Base-by-base conservation (phyloP, 345 rosid species). In the Acer campestre region DNA sequence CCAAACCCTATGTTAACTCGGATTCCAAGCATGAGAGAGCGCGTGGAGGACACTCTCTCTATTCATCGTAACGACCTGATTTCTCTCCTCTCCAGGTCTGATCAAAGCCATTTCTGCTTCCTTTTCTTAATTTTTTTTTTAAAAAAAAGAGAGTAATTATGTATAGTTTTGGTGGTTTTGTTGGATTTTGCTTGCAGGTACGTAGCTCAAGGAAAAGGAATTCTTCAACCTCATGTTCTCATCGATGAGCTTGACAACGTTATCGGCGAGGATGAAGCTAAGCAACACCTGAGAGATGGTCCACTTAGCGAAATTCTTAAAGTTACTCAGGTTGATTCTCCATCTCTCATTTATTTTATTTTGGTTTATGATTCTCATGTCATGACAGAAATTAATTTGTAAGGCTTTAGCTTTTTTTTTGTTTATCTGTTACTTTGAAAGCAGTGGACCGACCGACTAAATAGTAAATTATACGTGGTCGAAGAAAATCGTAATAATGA, bases 201-300 rank as follows among this genome's bases (percentile, higher is more conserved):
- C 64, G 97, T 94, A 80, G 93, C 85, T 46, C 97, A 94, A 80
- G 99, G 99, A 6, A 96, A 94, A 82, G 95, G 95, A 68, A 91
- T 96, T 48, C 73, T 96, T 84, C 93, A 90, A 42, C 98, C 99
- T 12, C 98, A 96, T 84, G 89, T 86, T 73, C 81, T 96, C 89
- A 80, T 96, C 42, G 99, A 96, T 77, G 97, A 94, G 74, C 88
- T 94, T 22, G 93, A 94, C 35, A 88, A 83, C 51, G 56, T 92
- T 40, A 70, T 88, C 46, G 76, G 85, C 82, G 93, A 88, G 29
- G 98, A 89, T 22, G 85, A 86, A 78, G 79, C 86, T 1, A 83
- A 81, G 77, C 55, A 82, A 63, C 69, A 68, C 35, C 95, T 96
- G n/a, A 73, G 61, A 9, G 85, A 86, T 66, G 89, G 93, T 78